Base-by-base conservation (phyloP, 1,284 basidiomycete species). In the Leucoagaricus sp. region DNA sequence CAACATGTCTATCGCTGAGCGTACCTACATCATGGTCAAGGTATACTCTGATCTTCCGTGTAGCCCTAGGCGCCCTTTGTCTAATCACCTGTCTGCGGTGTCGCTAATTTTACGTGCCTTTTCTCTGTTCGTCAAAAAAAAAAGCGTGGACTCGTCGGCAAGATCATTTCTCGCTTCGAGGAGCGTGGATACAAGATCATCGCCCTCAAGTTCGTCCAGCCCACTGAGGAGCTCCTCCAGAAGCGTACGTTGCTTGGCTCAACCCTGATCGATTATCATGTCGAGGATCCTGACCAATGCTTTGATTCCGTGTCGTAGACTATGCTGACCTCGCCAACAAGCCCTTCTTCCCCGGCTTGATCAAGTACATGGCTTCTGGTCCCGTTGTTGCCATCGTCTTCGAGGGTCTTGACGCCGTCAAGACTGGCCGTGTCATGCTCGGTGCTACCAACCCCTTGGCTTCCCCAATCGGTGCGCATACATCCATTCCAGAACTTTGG, bases 301-400 rank as follows among this genome's bases (percentile, higher is more conserved):
- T 19, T 59, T 48, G 26, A 25, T 56, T 13, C 17, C 7, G 13
- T 53, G 21, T 47, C 68, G 62, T 71, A 93, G 96, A 98, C 86
- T 98, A 98, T 75, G 88, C 83, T 65, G 95, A 98, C 79, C 91
- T 97, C 78, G 87, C 83, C 72, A 85, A 81, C 68, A 96, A 95
- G 84, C 68, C 84, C 56, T 98, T 98, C 87, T 98, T 97, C 87
- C 89, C 91, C 64, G 88, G 89, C 64, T 76, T 98, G 67, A 89
- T 96, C 83, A 88, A 87, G 72, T 97, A 97, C 84, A 93, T 98
- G 96, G 84, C 87, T 57, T 86, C 93, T 62, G 96, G 96, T 62
- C 96, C 96, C 66, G 96, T 99, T 66, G 89, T 97, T 69, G 93
- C 85, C 69, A 97, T 98, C 87, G 96, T 96, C 69, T 98, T 94